These are phyloP conservation scores for Chlamydomonas reinhardtii DNA, from an alignment of 163 green algal species.

Conservation along the genomic window DNA sequence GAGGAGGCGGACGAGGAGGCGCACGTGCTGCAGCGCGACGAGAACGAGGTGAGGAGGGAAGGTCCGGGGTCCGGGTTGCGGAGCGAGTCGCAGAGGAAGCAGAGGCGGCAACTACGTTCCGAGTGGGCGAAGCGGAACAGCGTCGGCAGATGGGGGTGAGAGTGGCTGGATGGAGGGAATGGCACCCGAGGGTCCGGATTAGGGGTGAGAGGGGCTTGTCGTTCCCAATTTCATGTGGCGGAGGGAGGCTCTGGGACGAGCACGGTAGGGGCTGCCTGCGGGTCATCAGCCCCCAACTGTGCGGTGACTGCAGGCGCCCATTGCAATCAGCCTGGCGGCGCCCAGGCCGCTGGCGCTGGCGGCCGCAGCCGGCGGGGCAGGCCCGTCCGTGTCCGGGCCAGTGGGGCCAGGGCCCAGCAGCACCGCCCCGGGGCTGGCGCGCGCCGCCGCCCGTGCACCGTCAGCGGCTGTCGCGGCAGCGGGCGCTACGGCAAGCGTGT, in stretches of 20 bases:
- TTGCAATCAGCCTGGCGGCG: conserved; percentile 60
- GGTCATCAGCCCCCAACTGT: too few species aligned
- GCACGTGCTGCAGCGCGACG: conserved; percentile 69
- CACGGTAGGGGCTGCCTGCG: too few species aligned
- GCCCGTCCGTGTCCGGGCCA: background rate
- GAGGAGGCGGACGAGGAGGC: conserved; percentile 45
- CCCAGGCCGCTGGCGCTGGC: background rate
- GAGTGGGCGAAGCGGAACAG: background rate
- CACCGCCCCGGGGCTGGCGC: conserved; percentile 14
- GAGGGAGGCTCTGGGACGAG: too few species aligned
- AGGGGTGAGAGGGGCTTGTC: too few species aligned
- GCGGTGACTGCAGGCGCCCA: conserved; percentile 49
- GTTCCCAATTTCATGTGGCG: too few species aligned
- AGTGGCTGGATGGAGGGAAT: too few species aligned
- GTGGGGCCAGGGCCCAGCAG: conserved; percentile 13
- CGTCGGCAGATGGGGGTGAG: background rate
- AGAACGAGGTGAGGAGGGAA: conserved; percentile 36
- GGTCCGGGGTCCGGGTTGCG: background rate
- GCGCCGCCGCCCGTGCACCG: background rate
- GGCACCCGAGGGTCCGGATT: too few species aligned
- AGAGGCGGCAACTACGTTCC: too few species aligned
- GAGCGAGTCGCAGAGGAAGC: too few species aligned
- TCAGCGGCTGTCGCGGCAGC: background rate
- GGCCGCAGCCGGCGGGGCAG: background rate
- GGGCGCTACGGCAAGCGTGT: conserved; percentile 23